phyloP scores from a whole-genome alignment of 345 rosid genomes.

The Pistacia integerrima region DNA sequence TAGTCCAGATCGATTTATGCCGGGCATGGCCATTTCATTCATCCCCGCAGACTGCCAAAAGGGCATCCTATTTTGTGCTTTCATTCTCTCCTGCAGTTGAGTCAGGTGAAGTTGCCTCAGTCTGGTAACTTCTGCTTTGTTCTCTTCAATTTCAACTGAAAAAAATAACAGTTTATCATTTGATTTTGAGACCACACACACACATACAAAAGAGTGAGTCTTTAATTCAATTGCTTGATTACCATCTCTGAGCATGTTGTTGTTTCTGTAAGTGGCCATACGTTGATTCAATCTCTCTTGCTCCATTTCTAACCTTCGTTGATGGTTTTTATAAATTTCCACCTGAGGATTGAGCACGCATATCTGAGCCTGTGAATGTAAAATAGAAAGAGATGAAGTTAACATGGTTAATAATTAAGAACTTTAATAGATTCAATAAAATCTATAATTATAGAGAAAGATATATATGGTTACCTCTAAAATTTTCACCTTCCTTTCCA shows the following conservation, averaged over 20 bases:
- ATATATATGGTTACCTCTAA: slow-evolving; percentile 30
- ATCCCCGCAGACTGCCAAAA: slow-evolving; percentile 17
- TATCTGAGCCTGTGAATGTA: slow-evolving; percentile 20
- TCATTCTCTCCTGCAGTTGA: slow-evolving; percentile 15
- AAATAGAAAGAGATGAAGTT: not conserved
- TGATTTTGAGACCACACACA: not conserved
- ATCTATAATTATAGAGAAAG: not conserved
- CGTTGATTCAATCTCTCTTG: not conserved
- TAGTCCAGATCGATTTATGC: too few species aligned
- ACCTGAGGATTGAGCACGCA: slow-evolving; percentile 30
- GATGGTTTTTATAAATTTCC: not conserved
- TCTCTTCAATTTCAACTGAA: slow-evolving; percentile 29
- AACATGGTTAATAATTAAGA: not conserved
- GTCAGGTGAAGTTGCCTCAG: slow-evolving; percentile 22
- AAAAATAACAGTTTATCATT: not conserved
- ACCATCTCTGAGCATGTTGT: slow-evolving; percentile 19
- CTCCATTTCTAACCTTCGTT: slow-evolving; percentile 23
- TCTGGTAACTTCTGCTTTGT: slow-evolving; percentile 23
- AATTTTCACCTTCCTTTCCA: slow-evolving; percentile 28
- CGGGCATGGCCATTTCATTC: not conserved
- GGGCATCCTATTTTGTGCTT: not conserved
- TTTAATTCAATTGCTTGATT: not conserved
- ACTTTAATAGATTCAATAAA: not conserved
- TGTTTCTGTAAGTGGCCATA: slow-evolving; percentile 2
- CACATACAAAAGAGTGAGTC: not conserved